Evolutionary conservation across 2,329 filamentous ascomycete genomes (phyloP), one percentile per base, ranked within the genome.

Genomic region (Emergomyces orientalis): DNA sequence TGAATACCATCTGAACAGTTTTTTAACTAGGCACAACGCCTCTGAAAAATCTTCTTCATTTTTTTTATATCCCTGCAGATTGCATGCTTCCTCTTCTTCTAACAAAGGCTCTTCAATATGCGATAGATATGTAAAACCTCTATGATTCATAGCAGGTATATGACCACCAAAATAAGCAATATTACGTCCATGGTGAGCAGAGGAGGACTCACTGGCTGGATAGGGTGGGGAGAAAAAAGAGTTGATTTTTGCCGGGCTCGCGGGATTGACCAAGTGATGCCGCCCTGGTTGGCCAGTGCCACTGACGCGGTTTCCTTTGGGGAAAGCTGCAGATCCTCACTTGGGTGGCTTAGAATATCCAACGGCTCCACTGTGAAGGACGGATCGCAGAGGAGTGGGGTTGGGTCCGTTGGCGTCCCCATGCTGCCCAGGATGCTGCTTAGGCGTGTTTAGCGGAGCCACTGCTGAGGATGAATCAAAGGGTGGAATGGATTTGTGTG

Each of bases 321-420:
- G 43, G 43, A 60, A 51, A 37, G 43, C 59, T 60, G 59, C 22
- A 60, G 59, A 54, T 60, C 59, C 43, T 52, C 41, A 60, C 59
- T 60, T 60, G 30, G 59, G 43, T 60, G 59, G 59, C 59, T 60
- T 34, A 52, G 59, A 39, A 32, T 43, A 52, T 37, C 34, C 34
- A 56, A 56, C 54, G 54, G 54, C 54, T 56, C 54, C 34, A 56
- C 54, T 39, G 30, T 11, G 19, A 34, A 55, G 51, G 27, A 56
- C 32, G 32, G 52, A 37, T 39, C 32, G 32, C 9, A 34, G 54
- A n/a, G 32, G 54, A 13, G 51, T 25, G 17, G 51, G 51, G 11
- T 34, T 34, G 30, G 51, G 51, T 19, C 34, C 7, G 27, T 34
- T 32, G 51, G 51, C 54, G 14, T 32, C 11, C 25, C 43, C 43